Evolutionary conservation across 257 asterid genomes (phyloP), one percentile per base, ranked within the genome.

Genomic region (Rhazya stricta): DNA sequence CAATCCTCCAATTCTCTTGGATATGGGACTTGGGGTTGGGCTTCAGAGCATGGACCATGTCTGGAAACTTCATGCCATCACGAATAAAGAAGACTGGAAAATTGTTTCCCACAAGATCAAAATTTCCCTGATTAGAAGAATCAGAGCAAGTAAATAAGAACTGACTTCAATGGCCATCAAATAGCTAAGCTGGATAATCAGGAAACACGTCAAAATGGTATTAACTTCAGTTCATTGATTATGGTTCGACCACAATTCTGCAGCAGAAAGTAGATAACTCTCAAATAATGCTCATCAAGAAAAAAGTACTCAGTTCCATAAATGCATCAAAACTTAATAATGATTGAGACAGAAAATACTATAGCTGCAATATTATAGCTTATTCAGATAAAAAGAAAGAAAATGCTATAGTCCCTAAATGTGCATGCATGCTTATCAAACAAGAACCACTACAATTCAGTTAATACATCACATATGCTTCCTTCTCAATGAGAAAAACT

Each of bases 1-100:
- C 71, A 41, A 83, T 21, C 43, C 86, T 83, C 86, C 84, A 79
- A 30, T 65, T 74, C 42, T 83, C 86, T 65, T 79, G 86, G 53
- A 83, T 83, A 61, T 83, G 86, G 73, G 86, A 83, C 60, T 79
- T 83, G 2, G 86, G 86, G 23, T 83, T 80, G 41, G 86, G 86
- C 16, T 83, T 83, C 78, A 83, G 74, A 12, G 86, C 80, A 27
- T 83, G 86, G 46, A 83, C 80, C 82, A 77, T 74, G 70, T 83
- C 86, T 29, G 86, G 86, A 39, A 83, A 83, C 74, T 80, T 83
- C 82, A 80, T 83, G 18, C 82, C 86, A 74, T 83, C 84, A 21
- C 82, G 84, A 42, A 80, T 66, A 80, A 83, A 83, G 62, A 83
- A 83, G 67, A 83, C 84, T 0, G 86, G 86, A 78, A 83, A 77